phyloP scores from a whole-genome alignment of 805 yeast genomes.

The Pichia paraexigua region DNA sequence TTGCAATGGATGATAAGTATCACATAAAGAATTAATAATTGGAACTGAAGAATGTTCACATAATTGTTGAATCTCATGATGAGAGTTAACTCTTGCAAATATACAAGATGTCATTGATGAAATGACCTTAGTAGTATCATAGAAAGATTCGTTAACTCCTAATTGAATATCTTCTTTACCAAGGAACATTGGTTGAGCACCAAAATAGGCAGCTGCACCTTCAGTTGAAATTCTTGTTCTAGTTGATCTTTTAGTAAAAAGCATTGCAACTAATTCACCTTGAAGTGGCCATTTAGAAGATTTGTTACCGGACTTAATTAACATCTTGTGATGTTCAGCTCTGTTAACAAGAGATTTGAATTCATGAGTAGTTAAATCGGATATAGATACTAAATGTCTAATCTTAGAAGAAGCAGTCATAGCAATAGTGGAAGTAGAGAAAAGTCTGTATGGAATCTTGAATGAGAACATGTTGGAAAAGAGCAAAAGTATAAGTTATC shows the following conservation, averaged over 20 bases:
- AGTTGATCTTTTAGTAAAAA: constrained; percentile 89
- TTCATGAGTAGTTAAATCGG: constrained; percentile 69
- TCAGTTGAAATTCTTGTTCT: constrained; percentile 92
- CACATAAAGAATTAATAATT: constrained; percentile 89
- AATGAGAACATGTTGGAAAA: constrained; percentile 9
- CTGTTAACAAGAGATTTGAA: constrained; percentile 61
- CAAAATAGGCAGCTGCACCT: constrained; percentile 88
- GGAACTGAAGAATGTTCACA: constrained; percentile 81
- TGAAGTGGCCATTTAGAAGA: constrained; percentile 42
- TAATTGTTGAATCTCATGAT: constrained; percentile 71
- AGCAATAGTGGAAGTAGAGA: constrained; percentile 14
- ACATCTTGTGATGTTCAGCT: constrained; percentile 60
- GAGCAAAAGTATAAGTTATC: neutral
- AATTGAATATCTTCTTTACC: constrained; percentile 96
- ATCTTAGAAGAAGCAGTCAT: constrained; percentile 21
- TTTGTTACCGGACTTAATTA: constrained; percentile 48
- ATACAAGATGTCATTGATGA: constrained; percentile 96
- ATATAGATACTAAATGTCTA: constrained; percentile 76
- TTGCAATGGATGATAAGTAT: constrained; percentile 88
- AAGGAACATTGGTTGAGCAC: constrained; percentile 93
- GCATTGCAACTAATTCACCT: constrained; percentile 76
- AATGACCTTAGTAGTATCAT: constrained; percentile 82
- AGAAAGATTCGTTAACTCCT: constrained; percentile 88
- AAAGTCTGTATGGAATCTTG: constrained; percentile 23
- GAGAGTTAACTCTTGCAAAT: constrained; percentile 90